A percentile compares a stretch with the other conserved stretches of the same genome.
Conservation (phyloP, 441 rosid genomes). For the Heliophila coronopifolia region DNA sequence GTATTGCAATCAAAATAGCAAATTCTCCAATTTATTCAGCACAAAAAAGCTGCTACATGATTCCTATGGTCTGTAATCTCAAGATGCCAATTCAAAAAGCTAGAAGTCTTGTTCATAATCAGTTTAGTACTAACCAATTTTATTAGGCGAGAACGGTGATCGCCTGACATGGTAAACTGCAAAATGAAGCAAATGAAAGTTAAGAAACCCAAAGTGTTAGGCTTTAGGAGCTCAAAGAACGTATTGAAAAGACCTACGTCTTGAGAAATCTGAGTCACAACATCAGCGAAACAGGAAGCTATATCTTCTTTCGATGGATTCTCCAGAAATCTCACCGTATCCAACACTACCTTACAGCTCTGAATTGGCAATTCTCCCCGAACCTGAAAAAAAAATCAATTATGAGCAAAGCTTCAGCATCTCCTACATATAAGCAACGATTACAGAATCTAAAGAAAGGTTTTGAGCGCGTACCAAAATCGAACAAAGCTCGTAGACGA, state of each 20-base stretch:
- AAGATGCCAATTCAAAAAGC: not conserved
- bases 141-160: slow-evolving; percentile 69
- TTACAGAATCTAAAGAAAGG: slow-evolving; percentile 16
- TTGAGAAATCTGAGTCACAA: slow-evolving; percentile 85
- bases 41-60: not conserved
- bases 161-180: slow-evolving; percentile 91
- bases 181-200: slow-evolving; percentile 22
- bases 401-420: slow-evolving; percentile 26
- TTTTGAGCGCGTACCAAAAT: slow-evolving; percentile 44
- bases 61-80: not conserved
- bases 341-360: slow-evolving; percentile 74
- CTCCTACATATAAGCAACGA: slow-evolving; percentile 10
- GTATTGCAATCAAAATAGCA: slow-evolving; percentile 10
- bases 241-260: slow-evolving; percentile 45
- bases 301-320: slow-evolving; percentile 45
- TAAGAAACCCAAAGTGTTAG: no score
- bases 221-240: no score
- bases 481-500: slow-evolving; percentile 89
- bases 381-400: slow-evolving; percentile 42
- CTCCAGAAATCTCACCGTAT: slow-evolving; percentile 54
- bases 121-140: slow-evolving; percentile 70
- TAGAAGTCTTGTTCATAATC: not conserved
- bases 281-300: slow-evolving; percentile 73
- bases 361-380: slow-evolving; percentile 87
- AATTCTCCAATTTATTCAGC: not conserved